Percentiles rank a stretch among this genome's conserved stretches.
Conservation (phyloP, 768 basidiomycete species). For the Fistulinella prunicolor region DNA sequence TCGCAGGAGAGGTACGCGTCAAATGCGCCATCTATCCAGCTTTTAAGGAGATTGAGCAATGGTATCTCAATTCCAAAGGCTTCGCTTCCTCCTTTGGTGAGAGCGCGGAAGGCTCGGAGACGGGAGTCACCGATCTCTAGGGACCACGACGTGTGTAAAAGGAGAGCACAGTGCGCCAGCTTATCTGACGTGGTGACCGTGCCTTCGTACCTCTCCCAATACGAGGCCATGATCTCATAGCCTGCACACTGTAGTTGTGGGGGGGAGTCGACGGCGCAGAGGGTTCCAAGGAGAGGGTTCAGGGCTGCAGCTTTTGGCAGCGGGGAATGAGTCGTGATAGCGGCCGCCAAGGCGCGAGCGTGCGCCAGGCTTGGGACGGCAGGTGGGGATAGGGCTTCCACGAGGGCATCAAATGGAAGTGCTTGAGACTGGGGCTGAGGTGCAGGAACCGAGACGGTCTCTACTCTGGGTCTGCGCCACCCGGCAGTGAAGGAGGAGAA, state of each 20-base stretch:
- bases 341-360: slow-evolving; percentile 56
- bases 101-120: slow-evolving; percentile 61
- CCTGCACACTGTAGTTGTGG: slow-evolving; percentile 61
- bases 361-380: slow-evolving; percentile 64
- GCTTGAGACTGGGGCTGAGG: slow-evolving; percentile 27
- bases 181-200: slow-evolving; percentile 54
- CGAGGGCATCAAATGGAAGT: slow-evolving; percentile 42
- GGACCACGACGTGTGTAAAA: slow-evolving; percentile 54
- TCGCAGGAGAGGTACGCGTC: slow-evolving; percentile 41
- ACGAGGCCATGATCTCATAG: slow-evolving; percentile 68
- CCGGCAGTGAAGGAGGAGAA: slow-evolving; percentile 36
- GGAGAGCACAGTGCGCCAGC: slow-evolving; percentile 61
- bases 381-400: slow-evolving; percentile 46
- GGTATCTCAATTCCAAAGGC: slow-evolving; percentile 62
- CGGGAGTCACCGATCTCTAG: slow-evolving; percentile 70
- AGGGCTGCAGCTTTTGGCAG: slow-evolving; percentile 52
- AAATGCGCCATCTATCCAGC: slow-evolving; percentile 69
- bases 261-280: slow-evolving; percentile 57
- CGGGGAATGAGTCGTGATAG: slow-evolving; percentile 51
- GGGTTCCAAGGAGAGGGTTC: slow-evolving; percentile 55
- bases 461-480: slow-evolving; percentile 38
- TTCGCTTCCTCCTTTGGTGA: slow-evolving; percentile 59
- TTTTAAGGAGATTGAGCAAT: slow-evolving; percentile 52
- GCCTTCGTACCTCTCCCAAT: slow-evolving; percentile 58
- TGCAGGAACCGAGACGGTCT: slow-evolving; percentile 27